Evolutionary conservation across 306 rosid genomes (phyloP).

Genomic region (Lathyrus tuberosus): DNA sequence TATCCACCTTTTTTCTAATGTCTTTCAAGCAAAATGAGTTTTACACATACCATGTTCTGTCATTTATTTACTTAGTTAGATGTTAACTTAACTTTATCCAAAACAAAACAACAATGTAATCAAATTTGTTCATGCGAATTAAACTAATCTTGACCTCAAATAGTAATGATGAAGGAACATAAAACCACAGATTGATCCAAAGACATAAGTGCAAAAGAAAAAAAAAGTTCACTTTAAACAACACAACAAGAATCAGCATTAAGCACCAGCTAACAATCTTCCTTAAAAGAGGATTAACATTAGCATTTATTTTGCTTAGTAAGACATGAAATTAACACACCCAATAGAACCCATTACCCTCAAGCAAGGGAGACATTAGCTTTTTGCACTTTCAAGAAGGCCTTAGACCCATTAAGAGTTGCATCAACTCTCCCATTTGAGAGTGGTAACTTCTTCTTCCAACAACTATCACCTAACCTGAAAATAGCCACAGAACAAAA

Average conservation of each 20-base stretch:
- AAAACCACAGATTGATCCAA: not conserved
- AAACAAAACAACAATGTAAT: not conserved
- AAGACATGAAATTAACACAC: too few species aligned
- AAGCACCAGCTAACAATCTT: too few species aligned
- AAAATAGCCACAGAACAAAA: conserved; percentile 49
- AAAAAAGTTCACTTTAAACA: too few species aligned
- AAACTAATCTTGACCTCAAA: not conserved
- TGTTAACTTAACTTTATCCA: not conserved
- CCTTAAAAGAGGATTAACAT: too few species aligned
- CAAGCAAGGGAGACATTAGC: conserved; percentile 23
- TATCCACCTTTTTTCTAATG: too few species aligned
- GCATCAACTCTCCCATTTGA: conserved; percentile 48
- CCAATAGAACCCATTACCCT: too few species aligned
- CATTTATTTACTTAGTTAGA: not conserved
- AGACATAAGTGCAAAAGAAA: not conserved
- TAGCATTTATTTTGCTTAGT: too few species aligned
- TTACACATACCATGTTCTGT: too few species aligned
- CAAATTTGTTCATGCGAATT: not conserved
- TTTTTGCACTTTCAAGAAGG: conserved; percentile 51
- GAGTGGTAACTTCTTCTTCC: conserved; percentile 58
- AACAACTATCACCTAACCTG: conserved; percentile 41
- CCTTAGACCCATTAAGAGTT: conserved; percentile 37
- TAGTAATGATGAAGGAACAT: not conserved
- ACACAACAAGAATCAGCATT: too few species aligned
- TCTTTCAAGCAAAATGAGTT: too few species aligned